Evolutionary conservation across 352 stramenopile species (phyloP).

Genomic region (Globisporangium megalacanthum): DNA sequence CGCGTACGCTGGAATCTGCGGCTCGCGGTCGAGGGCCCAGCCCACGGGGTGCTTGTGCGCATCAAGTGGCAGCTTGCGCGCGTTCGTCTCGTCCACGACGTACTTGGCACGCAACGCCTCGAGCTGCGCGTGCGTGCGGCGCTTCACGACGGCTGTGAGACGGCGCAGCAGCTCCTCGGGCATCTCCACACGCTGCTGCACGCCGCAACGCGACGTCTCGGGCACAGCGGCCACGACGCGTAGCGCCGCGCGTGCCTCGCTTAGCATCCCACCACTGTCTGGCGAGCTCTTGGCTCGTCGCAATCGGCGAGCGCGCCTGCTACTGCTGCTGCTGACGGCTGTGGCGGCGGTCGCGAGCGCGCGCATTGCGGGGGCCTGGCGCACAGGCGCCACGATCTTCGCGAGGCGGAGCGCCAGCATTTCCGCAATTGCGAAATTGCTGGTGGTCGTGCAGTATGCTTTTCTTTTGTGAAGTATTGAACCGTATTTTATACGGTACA

Average conservation of each 20-base stretch:
- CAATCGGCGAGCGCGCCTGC: conserved; percentile 38
- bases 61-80: conserved; percentile 56
- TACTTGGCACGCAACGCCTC: conserved; percentile 57
- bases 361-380: neutral
- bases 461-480: neutral
- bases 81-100: conserved; percentile 35
- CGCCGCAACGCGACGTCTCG: conserved; percentile 52
- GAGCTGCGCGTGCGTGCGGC: conserved; percentile 77
- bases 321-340: conserved; percentile 9
- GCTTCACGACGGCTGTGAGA: conserved; percentile 50
- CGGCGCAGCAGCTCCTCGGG: conserved; percentile 52
- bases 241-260: conserved; percentile 29
- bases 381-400: conserved; percentile 1
- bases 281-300: conserved; percentile 26
- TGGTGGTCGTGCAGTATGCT: neutral
- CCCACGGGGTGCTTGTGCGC: conserved; percentile 74
- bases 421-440: neutral
- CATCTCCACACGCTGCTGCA: conserved; percentile 72
- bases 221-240: conserved; percentile 53
- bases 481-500: too few species aligned
- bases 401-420: conserved; percentile 1
- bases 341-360: neutral
- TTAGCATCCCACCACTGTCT: conserved; percentile 14
- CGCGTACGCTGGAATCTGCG: conserved; percentile 55
- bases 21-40: conserved; percentile 66